A percentile compares a stretch with the other conserved stretches of the same genome.
Evolutionary conservation across 176 grass and related monocot species (phyloP).

Genomic region (Echinochloa phyllopogon): DNA sequence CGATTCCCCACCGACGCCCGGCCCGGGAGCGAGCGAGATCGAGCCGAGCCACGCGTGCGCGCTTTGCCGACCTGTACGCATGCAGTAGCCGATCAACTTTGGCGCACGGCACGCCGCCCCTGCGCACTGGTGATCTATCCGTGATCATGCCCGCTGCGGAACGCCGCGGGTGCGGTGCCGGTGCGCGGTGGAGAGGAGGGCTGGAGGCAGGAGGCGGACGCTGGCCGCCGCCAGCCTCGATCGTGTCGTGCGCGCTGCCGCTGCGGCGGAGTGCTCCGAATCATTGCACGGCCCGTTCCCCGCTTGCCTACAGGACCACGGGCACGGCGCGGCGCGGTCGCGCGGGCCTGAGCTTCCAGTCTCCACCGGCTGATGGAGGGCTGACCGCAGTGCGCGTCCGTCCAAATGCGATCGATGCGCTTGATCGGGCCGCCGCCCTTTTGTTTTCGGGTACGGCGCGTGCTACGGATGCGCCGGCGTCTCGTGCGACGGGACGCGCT

Average conservation of each 20-base stretch:
- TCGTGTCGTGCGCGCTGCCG: not conserved
- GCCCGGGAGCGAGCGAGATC: no score
- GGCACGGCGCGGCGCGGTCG: no score
- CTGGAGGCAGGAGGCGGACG: not conserved
- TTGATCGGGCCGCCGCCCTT: not conserved
- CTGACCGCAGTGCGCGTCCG: not conserved
- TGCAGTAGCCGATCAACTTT: no score
- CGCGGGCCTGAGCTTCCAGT: not conserved
- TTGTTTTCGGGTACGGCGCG: not conserved
- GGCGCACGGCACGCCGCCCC: no score
- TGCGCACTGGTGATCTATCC: not conserved
- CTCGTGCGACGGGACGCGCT: not conserved
- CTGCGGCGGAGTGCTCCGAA: not conserved
- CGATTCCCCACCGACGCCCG: no score
- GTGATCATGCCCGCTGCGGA: not conserved
- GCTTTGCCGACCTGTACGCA: no score
- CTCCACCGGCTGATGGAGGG: no score
- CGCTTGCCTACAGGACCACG: not conserved
- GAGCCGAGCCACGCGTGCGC: no score
- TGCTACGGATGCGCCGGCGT: not conserved
- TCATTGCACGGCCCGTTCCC: not conserved
- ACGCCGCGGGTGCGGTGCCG: not conserved
- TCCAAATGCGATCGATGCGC: not conserved
- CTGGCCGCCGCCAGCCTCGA: not conserved
- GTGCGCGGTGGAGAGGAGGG: no score